Evolutionary conservation across 257 asterid genomes (phyloP).

Genomic region (Penstemon davidsonii): DNA sequence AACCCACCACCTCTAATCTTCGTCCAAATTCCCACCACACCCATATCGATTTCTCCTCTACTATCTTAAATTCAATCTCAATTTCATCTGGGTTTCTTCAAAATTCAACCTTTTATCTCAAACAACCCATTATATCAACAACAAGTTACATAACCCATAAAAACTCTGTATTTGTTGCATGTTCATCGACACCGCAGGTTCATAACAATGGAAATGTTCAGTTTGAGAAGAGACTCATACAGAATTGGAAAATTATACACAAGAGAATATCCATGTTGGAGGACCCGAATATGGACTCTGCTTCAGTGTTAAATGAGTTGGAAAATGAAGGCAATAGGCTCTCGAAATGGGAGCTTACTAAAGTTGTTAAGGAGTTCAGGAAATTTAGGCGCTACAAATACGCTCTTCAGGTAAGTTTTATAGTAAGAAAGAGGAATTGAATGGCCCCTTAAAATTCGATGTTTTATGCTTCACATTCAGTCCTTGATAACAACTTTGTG

Average conservation of each 20-base stretch:
- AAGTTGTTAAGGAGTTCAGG: slow-evolving; percentile 81
- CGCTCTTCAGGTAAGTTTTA: slow-evolving; percentile 75
- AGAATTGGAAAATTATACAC: slow-evolving; percentile 63
- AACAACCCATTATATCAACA: slow-evolving; percentile 35
- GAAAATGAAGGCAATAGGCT: slow-evolving; percentile 67
- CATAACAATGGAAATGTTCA: slow-evolving; percentile 61
- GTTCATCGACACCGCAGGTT: slow-evolving; percentile 60
- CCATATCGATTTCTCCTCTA: slow-evolving; percentile 30
- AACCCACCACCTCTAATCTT: slow-evolving; percentile 44
- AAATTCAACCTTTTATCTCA: slow-evolving; percentile 34
- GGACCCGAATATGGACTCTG: slow-evolving; percentile 46
- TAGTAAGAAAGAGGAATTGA: neutral
- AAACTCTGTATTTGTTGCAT: slow-evolving; percentile 37
- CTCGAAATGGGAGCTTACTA: slow-evolving; percentile 72
- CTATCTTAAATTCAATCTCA: slow-evolving; percentile 40
- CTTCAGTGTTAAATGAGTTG: slow-evolving; percentile 68
- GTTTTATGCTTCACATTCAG: no score
- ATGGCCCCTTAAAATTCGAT: neutral
- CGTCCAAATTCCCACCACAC: slow-evolving; percentile 35
- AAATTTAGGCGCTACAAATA: slow-evolving; percentile 63
- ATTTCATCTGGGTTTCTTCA: slow-evolving; percentile 51
- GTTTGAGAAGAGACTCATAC: slow-evolving; percentile 56
- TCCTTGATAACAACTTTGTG: neutral
- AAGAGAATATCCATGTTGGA: slow-evolving; percentile 57
- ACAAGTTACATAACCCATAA: slow-evolving; percentile 30